phyloP scores from a whole-genome alignment of 2,329 filamentous ascomycete genomes.

The Penicillium janthinellum region DNA sequence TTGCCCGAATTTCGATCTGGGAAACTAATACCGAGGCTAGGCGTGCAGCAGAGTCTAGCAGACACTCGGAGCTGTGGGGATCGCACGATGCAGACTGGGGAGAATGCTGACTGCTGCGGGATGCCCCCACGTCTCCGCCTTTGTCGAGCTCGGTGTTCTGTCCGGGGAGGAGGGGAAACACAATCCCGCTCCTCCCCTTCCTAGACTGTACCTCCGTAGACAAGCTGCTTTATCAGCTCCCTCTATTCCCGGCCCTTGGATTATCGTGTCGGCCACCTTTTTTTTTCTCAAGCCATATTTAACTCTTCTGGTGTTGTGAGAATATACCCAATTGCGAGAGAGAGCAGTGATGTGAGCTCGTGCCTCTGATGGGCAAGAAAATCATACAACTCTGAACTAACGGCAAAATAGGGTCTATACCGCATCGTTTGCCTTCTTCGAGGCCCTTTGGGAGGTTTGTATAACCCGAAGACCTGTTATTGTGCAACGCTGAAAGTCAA shows the following conservation, averaged over 20 bases:
- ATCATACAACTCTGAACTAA: background rate
- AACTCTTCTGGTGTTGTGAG: background rate
- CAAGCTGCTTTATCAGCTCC: conserved; percentile 11
- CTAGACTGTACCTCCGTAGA: background rate
- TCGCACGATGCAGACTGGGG: background rate
- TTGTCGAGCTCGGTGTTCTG: conserved; percentile 16
- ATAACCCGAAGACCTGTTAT: conserved; percentile 22
- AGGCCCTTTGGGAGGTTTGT: conserved; percentile 73
- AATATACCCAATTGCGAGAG: background rate
- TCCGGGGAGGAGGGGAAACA: conserved; percentile 12
- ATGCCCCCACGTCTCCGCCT: conserved; percentile 19
- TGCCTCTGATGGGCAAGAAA: background rate
- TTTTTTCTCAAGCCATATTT: background rate
- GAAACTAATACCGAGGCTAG: background rate
- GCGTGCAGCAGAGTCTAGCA: background rate
- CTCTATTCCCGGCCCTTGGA: background rate
- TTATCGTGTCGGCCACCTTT: background rate
- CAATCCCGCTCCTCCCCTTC: conserved; percentile 4
- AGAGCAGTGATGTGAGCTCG: conserved; percentile 7
- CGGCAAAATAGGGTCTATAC: conserved; percentile 55
- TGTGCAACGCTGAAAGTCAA: conserved; percentile 3
- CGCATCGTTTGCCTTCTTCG: conserved; percentile 79
- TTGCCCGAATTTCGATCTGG: background rate
- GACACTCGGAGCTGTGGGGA: background rate
- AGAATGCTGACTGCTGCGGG: background rate